Evolutionary conservation across 257 asterid species (phyloP).

Genomic region (Nicotiana otophora): DNA sequence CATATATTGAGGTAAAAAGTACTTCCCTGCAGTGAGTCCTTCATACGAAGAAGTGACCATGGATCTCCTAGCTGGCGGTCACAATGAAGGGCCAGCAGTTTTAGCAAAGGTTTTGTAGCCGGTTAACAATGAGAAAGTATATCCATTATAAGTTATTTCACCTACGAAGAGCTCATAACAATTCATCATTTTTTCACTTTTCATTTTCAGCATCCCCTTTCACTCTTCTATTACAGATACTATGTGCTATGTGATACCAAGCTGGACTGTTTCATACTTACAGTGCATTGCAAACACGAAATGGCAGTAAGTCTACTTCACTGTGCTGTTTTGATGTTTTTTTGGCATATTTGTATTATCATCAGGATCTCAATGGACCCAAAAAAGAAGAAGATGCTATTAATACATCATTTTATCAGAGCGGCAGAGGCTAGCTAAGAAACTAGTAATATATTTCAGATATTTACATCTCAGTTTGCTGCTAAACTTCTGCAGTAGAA

Average conservation of each 20-base stretch:
- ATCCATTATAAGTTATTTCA: conserved; percentile 62
- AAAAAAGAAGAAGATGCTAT: not conserved
- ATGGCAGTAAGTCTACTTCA: conserved; percentile 54
- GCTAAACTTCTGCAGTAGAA: no score
- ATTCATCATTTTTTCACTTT: not conserved
- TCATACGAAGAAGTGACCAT: conserved; percentile 50
- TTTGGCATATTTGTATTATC: not conserved
- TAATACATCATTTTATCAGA: not conserved
- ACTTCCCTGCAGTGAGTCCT: conserved; percentile 42
- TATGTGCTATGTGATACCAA: conserved; percentile 72
- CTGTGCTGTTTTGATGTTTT: not conserved
- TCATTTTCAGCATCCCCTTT: not conserved
- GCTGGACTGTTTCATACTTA: conserved; percentile 52
- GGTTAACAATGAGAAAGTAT: conserved; percentile 50
- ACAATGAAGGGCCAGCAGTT: conserved; percentile 65
- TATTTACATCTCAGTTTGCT: not conserved
- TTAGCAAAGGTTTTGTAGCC: conserved; percentile 57
- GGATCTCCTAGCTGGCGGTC: conserved; percentile 60
- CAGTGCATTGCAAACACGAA: conserved; percentile 57
- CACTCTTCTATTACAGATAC: conserved; percentile 44
- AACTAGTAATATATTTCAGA: not conserved
- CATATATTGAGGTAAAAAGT: not conserved
- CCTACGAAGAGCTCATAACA: not conserved
- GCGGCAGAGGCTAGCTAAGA: not conserved
- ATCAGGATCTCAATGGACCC: not conserved